Evolutionary conservation across 2,329 filamentous ascomycete species (phyloP), one percentile per base, ranked within the genome.

Genomic region (Penicillium sp.): DNA sequence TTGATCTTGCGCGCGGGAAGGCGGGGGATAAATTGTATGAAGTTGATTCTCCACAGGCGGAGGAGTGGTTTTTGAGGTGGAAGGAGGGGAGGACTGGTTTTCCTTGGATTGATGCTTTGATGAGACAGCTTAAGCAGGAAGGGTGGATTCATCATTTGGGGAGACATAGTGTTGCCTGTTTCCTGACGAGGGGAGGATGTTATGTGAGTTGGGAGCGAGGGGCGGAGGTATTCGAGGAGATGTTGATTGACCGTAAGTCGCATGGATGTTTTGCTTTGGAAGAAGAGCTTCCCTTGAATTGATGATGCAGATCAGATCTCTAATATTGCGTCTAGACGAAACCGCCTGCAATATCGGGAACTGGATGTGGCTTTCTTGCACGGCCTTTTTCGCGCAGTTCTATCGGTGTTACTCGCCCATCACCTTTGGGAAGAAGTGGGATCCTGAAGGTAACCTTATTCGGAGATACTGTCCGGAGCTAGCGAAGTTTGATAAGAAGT

Each of bases 91-190:
- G 78, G 20, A 92, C 89, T 0, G 89, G 89, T 0, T 91, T 91
- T 55, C 89, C 89, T 0, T 91, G 86, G 83, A 90, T 92, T 59
- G 89, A 92, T 63, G 88, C 87, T 0, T 76, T 91, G 33, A 91
- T 92, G 89, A 82, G 88, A 1, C 88, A 91, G 68, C 77, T 92
- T 12, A 77, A 79, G 12, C 67, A 77, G 2, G 88, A 91, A 66
- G 89, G 89, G 23, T 92, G 88, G 88, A 89, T 91, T 7, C 88
- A 92, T 65, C 89, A 92, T 66, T 78, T 91, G 0, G 89, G 88
- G 2, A 81, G 89, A 0, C 89, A 92, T 68, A 82, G 85, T n/a
- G 85, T 92, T 0, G 89, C 89, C 0, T 91, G 88, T 66, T 92
- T 92, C 67, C 77, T 92, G n/a, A 91, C 89, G 0, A 78, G 89